Base-by-base conservation (phyloP, 2,329 filamentous ascomycete genomes). In the Alternaria metachromatica region DNA sequence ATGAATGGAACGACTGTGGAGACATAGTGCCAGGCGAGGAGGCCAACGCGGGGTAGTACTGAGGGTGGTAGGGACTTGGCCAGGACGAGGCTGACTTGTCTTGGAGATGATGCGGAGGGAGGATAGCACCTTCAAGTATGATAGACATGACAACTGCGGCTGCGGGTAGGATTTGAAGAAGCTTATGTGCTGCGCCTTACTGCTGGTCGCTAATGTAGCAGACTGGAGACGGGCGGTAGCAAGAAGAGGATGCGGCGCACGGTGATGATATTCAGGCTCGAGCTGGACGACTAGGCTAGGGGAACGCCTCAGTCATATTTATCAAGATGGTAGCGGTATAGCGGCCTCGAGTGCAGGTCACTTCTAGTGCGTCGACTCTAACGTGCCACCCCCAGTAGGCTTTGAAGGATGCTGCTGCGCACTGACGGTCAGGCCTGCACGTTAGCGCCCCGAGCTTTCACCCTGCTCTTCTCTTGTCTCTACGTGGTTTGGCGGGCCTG, bases 321-420 rank as follows among this genome's bases (percentile, higher is more conserved):
- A 72, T 70, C 67, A 66, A 67, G 58, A 62, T 64, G 53, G 62
- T 57, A 55, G 63, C 65, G 68, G 68, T 28, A 64, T 64, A 60
- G 65, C 60, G 60, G 63, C 50, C 41, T 56, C 49, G 51, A 65
- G 61, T 55, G 60, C 62, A 69, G 60, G 62, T 67, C 66, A 70
- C 66, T 63, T 70, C 65, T 74, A 74, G 72, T 76, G 76, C 73
- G 72, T 75, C 75, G 71, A 72, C 70, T 77, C 70, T 72, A 74
- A 75, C 72, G 67, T 65, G 49, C 49, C 45, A 48, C 63, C 71
- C 74, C 74, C 73, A 73, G 71, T 65, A 51, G 64, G 67, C 48
- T 58, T 66, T 64, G 66, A 70, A 70, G 70, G 70, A 72, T 65
- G 64, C 55, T 67, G 61, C 60, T 66, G 68, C 68, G 69, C 69